Base-by-base conservation (phyloP, 805 yeast genomes). In the Maudiozyma turicensis region DNA sequence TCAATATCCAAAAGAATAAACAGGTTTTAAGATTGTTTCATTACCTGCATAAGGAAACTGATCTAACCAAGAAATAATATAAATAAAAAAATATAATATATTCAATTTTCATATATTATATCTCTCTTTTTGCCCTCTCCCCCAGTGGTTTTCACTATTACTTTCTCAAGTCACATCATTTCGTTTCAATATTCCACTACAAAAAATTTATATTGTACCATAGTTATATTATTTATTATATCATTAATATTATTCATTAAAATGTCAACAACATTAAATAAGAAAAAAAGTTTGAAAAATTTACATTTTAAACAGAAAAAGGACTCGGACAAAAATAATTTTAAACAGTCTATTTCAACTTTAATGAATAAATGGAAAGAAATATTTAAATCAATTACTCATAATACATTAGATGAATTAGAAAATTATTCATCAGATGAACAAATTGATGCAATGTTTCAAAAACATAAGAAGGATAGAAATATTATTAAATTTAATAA, bases 291-390 rank as follows among this genome's bases (percentile, higher is more conserved):
- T 29, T 15, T 41, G 14, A 28, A 28, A 14, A 41, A 41, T 29
- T 41, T 41, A 4, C 30, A 20, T 39, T 4, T 20, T 20, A 20
- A 20, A 20, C 26, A 20, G 26, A 20, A 20, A 20, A 11, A 47
- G 40, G 34, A 45, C 10, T 29, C 38, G 8, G n/a, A 35, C 6
- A 35, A 35, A 40, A 40, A 20, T 40, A 14, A n/a, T 14, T 30
- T 51, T 9, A 51, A 45, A 31, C 13, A 43, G 6, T 41, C 53
- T 1, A 33, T 58, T 7, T 48, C 57, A 11, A 42, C 50, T 30
- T 52, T 57, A 29, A 48, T 58, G 37, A 55, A 53, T 34, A 60
- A 49, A 52, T 60, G 62, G 63, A 56, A 52, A 38, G 45, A 37
- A 31, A 51, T 55, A 2, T 43, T 60, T 44, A 56, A 54, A 48